Evolutionary conservation across 1,139 yeast genomes (phyloP), one percentile per base, ranked within the genome.

Genomic region (Yamadazyma trypodendri): DNA sequence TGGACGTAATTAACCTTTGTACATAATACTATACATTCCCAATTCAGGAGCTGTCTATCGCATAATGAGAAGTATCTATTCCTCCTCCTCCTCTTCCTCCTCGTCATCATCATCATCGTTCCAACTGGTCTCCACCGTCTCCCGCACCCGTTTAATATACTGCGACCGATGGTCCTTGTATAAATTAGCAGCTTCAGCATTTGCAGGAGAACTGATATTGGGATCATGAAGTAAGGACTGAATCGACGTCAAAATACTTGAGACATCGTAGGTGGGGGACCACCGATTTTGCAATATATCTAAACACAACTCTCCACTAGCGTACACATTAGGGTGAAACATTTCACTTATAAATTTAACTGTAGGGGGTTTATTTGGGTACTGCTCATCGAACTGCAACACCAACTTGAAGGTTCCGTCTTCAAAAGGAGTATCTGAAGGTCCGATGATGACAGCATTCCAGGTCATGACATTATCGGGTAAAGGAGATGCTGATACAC

Each of bases 181-280:
- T 56, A 92, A 70, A 48, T 89, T 90, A 2, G 98, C 97, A 3
- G 98, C 98, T 61, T 94, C 99, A 6, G 88, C 97, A 54, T 92
- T 94, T 1, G 99, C 99, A 3, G 99, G 99, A 20, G 96, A 86
- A 40, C 89, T 81, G 39, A 92, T 94, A 60, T 92, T 92, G 9
- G 99, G 99, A 58, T 92, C 99, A 60, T 92, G 92, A 49, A 92
- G 70, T 45, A 92, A 74, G 44, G 94, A 82, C 59, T 84, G 94
- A 41, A 84, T 77, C 28, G 96, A 86, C 1, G 98, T 92, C 51
- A 92, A 70, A 39, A 92, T 92, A 21, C 96, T 89, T n/a, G 96
- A 90, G 29, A 92, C 99, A 56, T 94, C 98, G 57, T 92, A 94
- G 0, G 98, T 94, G 12, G 99, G 99, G 16, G 96, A 85, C 99